Base-by-base conservation (phyloP, 768 basidiomycete species). In the Boletus vinaceobasis region DNA sequence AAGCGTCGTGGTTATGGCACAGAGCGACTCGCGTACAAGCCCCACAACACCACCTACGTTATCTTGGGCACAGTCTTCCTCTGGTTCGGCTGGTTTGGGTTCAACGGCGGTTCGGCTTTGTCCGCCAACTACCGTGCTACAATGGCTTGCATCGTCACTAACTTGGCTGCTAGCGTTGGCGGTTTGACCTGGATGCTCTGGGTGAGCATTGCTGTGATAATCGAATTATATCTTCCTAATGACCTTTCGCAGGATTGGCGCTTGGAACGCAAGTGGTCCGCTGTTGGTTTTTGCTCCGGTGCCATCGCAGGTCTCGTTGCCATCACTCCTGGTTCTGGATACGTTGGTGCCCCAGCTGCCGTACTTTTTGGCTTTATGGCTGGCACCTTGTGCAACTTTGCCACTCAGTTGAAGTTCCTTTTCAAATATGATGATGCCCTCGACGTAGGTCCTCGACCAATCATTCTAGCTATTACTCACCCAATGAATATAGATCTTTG, bases 11-110 rank as follows among this genome's bases (percentile, higher is more conserved):
- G 94, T 1, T 98, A 92, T 59, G 95, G 94, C 15, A 96, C 94
- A 3, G 87, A 90, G 62, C 80, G 87, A 26, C 82, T 97, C 14
- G 88, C 91, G 1, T 98, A 95, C 81, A 95, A 86, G 72, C 94
- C 96, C 1, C 90, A 95, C 68, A 97, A 96, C 70, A 90, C 92
- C 17, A 87, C 87, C 26, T 94, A 94, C 65, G 92, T 98, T 57
- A 78, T 97, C 42, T 76, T 97, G n/a, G 96, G 96, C 10, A 98
- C 96, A 0, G 83, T 88, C 2, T 81, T 96, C 67, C 89, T 98
- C 48, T 97, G 93, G 93, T 91, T 93, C 54, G 90, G 90, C 5
- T 98, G 95, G 95, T 92, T 96, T 57, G 92, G 91, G 2, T 94
- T 94, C 80, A 94, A 94, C 71, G 95, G 95, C 7, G 96, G 96